phyloP scores from a whole-genome alignment of 495 filamentous ascomycete species.

The Trichodelitschia bisporula region DNA sequence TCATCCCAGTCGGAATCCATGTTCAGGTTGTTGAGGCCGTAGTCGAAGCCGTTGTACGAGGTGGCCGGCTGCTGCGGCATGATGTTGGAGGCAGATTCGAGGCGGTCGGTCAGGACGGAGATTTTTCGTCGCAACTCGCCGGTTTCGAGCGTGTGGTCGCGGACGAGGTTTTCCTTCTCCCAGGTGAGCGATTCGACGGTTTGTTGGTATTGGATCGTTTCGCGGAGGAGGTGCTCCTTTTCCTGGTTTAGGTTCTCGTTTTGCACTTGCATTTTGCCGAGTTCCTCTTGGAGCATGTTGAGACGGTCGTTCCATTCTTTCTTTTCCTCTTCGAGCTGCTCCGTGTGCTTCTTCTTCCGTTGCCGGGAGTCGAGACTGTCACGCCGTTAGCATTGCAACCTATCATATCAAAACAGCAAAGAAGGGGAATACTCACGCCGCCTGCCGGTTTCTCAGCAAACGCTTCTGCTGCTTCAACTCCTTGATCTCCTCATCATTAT shows the following conservation, averaged over 20 bases:
- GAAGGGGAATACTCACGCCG: conserved; percentile 43
- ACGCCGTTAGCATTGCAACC: conserved; percentile 19
- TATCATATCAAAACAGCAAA: conserved; percentile 6
- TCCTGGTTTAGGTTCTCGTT: conserved; percentile 37
- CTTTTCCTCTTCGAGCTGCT: conserved; percentile 91
- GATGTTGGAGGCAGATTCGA: conserved; percentile 45
- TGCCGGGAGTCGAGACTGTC: conserved; percentile 79
- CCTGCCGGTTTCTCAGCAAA: conserved; percentile 79
- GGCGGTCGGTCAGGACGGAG: conserved; percentile 61
- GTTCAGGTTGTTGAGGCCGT: conserved; percentile 57
- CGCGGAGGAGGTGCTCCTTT: conserved; percentile 36
- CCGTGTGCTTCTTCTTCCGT: conserved; percentile 96
- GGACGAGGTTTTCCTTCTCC: conserved; percentile 82
- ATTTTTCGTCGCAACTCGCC: conserved; percentile 92
- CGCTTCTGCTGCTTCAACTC: conserved; percentile 97
- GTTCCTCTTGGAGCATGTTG: conserved; percentile 53
- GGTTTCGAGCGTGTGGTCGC: conserved; percentile 75
- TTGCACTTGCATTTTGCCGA: conserved; percentile 28
- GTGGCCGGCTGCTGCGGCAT: conserved; percentile 28
- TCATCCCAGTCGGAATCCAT: conserved; percentile 65
- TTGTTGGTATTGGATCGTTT: conserved; percentile 46
- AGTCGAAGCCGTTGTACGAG: conserved; percentile 40
- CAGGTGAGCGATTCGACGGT: conserved; percentile 53
- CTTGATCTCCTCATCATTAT: conserved; percentile 85
- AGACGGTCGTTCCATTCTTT: conserved; percentile 62